phyloP scores from a whole-genome alignment of 495 filamentous ascomycete genomes.

The Chaetomium tenue region DNA sequence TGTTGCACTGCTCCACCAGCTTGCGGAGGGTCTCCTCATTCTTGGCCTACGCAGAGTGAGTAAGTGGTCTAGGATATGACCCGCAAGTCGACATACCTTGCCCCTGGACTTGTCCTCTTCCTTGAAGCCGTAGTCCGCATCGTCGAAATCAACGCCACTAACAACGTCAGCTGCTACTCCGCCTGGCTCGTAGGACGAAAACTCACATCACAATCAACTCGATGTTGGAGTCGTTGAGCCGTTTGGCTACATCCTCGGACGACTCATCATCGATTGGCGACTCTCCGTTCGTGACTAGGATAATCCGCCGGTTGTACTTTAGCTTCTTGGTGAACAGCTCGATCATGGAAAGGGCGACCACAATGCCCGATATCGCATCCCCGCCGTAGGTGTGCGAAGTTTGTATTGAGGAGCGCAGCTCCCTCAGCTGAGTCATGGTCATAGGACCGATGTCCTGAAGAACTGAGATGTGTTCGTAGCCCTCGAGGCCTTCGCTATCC shows the following conservation, averaged over 20 bases:
- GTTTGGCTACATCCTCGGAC: constrained; percentile 62
- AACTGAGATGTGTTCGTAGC: constrained; percentile 75
- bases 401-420: constrained; percentile 62
- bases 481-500: constrained; percentile 51
- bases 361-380: constrained; percentile 82
- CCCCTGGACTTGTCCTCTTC: constrained; percentile 78
- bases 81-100: constrained; percentile 53
- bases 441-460: constrained; percentile 69
- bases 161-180: background rate
- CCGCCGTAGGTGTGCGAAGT: constrained; percentile 59
- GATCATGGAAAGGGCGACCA: constrained; percentile 86
- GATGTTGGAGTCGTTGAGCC: constrained; percentile 72
- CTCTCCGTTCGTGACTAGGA: constrained; percentile 78
- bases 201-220: constrained; percentile 77
- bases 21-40: constrained; percentile 68
- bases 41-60: constrained; percentile 21
- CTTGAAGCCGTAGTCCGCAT: constrained; percentile 83
- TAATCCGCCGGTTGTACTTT: constrained; percentile 82
- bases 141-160: constrained; percentile 93
- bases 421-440: constrained; percentile 65
- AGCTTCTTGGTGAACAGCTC: constrained; percentile 74
- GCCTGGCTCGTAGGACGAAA: background rate
- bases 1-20: constrained; percentile 59
- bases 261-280: constrained; percentile 66
- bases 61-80: no score